A percentile compares a stretch with the other conserved stretches of the same genome.
These are phyloP conservation scores for Tremella fuciformis DNA, from an alignment of 768 basidiomycete genomes.

Conservation along the genomic window DNA sequence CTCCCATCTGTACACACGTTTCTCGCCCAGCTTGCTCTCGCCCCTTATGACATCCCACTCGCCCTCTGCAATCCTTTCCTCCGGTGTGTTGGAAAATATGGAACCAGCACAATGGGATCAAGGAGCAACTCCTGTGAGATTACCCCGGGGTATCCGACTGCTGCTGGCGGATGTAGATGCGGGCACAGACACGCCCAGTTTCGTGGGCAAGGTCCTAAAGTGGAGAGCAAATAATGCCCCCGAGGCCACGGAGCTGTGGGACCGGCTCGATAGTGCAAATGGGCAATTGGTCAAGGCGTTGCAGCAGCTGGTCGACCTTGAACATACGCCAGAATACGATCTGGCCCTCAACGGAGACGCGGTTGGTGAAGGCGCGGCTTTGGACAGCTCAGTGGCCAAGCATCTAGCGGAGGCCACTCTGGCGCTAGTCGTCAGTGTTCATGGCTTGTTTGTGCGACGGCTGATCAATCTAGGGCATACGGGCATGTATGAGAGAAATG, in stretches of 20 bases:
- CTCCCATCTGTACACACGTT: slow-evolving; percentile 87
- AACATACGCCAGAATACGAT: slow-evolving; percentile 23
- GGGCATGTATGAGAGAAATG: slow-evolving; percentile 78
- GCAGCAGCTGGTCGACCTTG: slow-evolving; percentile 19
- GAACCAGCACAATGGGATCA: slow-evolving; percentile 66
- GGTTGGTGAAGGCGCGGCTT: not conserved
- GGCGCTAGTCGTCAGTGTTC: not conserved
- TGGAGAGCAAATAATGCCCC: slow-evolving; percentile 71
- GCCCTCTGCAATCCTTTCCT: slow-evolving; percentile 6
- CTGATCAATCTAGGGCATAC: slow-evolving; percentile 57
- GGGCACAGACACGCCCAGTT: slow-evolving; percentile 90
- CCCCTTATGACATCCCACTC: slow-evolving; percentile 29
- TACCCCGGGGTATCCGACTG: slow-evolving; percentile 78
- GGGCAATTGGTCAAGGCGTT: slow-evolving; percentile 22
- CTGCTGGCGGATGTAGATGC: slow-evolving; percentile 94
- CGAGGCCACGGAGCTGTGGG: slow-evolving; percentile 52
- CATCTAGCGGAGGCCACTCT: not conserved
- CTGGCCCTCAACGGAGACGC: not conserved
- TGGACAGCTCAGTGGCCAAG: not conserved
- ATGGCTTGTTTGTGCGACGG: not conserved
- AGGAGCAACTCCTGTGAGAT: slow-evolving; percentile 64
- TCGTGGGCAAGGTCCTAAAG: slow-evolving; percentile 83
- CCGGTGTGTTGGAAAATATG: slow-evolving; percentile 15
- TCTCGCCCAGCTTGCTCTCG: slow-evolving; percentile 54
- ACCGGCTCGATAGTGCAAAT: slow-evolving; percentile 27